Evolutionary conservation across 148 eudicot genomes (phyloP), one percentile per base, ranked within the genome.

Genomic region (Pharnaceum exiguum): DNA sequence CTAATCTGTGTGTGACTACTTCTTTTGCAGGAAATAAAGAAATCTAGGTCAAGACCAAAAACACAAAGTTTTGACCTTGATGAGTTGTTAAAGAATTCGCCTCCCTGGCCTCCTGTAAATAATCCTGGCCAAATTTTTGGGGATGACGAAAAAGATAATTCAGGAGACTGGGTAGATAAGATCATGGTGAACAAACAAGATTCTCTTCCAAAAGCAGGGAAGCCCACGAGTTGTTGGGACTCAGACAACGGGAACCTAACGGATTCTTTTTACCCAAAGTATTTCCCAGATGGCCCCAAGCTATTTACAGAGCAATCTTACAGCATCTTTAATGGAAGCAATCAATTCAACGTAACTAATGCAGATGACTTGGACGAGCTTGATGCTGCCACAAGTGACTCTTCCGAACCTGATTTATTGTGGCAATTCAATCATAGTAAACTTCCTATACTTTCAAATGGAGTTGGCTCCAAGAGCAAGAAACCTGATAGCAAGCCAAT

Each of bases 151-250:
- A 84, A 63, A 78, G 98, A 88, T 43, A 57, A 69, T 61, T 71
- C 93, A 3, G 93, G 93, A 30, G 99, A 86, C 54, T 94, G 99
- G 99, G 96, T 94, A 13, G 99, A 94, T 66, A 94, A 94, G 70
- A 89, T 89, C 62, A 86, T 94, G 99, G 95, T 94, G 45, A 94
- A 93, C 80, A 89, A 84, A 72, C 89, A 75, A 77, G 99, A 86
- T 55, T 65, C 80, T 36, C 19, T 62, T 46, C 55, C 75, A 7
- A 79, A 84, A 74, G 36, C 62, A 50, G 74, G 40, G 35, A 77
- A 67, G 54, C 74, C 73, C 53, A 42, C 70, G 22, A 73, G 66
- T 54, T 67, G 78, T 42, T 79, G 84, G 84, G 83, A 72, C 56
- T 55, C 84, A 29, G 79, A 71, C 28, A 85, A 71, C 46, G 77